phyloP scores from a whole-genome alignment of 495 filamentous ascomycete species.

The Trichoderma reesei region DNA sequence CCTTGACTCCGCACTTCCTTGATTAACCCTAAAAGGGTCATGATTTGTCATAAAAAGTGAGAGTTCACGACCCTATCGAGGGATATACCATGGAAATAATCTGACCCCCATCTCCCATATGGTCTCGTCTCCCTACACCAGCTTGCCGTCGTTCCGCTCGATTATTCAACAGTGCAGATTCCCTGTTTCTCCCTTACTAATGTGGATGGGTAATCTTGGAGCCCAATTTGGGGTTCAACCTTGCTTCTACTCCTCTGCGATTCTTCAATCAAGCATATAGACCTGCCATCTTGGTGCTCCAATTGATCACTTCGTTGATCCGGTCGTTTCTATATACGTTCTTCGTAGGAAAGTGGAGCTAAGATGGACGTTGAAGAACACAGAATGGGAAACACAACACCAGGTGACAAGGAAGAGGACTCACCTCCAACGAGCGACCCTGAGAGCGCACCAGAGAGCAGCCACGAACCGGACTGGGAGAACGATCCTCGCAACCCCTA shows the following conservation, averaged over 20 bases:
- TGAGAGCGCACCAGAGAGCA: neutral
- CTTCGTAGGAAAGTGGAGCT: neutral
- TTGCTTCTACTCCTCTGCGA: neutral
- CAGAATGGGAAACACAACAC: neutral
- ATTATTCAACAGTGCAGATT: no score
- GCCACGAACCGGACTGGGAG: neutral
- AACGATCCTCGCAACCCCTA: constrained; percentile 3
- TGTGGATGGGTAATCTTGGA: neutral
- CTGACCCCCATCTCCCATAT: neutral
- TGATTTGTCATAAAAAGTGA: neutral
- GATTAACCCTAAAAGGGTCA: neutral
- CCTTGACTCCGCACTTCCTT: neutral
- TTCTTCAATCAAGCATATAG: neutral
- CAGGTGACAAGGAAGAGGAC: neutral
- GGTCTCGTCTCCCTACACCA: no score
- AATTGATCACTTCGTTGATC: neutral
- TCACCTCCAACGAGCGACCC: neutral
- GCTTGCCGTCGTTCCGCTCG: no score
- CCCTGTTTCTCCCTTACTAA: neutral
- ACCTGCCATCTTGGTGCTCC: no score
- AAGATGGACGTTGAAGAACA: neutral
- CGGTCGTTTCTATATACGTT: no score
- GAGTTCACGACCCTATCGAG: neutral
- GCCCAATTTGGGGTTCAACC: neutral
- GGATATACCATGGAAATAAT: neutral